These are phyloP conservation scores for Penicillium manginii DNA, from an alignment of 495 filamentous ascomycete genomes.

Conservation along the genomic window DNA sequence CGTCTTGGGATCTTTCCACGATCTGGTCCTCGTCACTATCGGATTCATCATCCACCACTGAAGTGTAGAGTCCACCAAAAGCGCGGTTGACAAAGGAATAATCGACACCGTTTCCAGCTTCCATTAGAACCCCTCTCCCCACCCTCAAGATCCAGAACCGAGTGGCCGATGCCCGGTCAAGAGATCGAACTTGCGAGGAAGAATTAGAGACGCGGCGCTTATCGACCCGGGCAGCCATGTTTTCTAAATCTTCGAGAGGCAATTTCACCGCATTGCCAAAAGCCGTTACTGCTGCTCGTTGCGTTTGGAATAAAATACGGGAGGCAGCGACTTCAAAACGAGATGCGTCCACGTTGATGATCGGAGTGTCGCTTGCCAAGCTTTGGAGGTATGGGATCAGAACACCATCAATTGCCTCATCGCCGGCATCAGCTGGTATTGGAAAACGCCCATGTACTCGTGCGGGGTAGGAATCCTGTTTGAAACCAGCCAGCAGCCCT, in stretches of 20 bases:
- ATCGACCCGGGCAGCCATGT: slow-evolving; percentile 37
- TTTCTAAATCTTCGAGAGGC: slow-evolving; percentile 52
- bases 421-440: slow-evolving; percentile 49
- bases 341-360: slow-evolving; percentile 62
- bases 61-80: slow-evolving; percentile 60
- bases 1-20: slow-evolving; percentile 45
- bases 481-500: slow-evolving; percentile 59
- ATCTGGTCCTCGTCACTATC: slow-evolving; percentile 37
- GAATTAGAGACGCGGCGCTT: slow-evolving; percentile 25
- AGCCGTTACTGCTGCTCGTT: slow-evolving; percentile 59
- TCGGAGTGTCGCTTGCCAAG: slow-evolving; percentile 49
- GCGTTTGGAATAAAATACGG: slow-evolving; percentile 54
- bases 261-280: slow-evolving; percentile 57
- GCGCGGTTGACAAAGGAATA: slow-evolving; percentile 64
- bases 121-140: slow-evolving; percentile 64
- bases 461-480: slow-evolving; percentile 36
- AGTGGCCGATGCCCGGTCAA: slow-evolving; percentile 45
- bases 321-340: slow-evolving; percentile 60
- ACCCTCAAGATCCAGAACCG: slow-evolving; percentile 67
- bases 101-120: slow-evolving; percentile 59
- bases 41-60: slow-evolving; percentile 33
- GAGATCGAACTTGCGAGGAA: slow-evolving; percentile 29
- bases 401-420: slow-evolving; percentile 56
- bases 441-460: slow-evolving; percentile 52
- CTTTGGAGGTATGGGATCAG: slow-evolving; percentile 62